Conservation (phyloP, 179 eudicot species). For the Actinidia arguta region DNA sequence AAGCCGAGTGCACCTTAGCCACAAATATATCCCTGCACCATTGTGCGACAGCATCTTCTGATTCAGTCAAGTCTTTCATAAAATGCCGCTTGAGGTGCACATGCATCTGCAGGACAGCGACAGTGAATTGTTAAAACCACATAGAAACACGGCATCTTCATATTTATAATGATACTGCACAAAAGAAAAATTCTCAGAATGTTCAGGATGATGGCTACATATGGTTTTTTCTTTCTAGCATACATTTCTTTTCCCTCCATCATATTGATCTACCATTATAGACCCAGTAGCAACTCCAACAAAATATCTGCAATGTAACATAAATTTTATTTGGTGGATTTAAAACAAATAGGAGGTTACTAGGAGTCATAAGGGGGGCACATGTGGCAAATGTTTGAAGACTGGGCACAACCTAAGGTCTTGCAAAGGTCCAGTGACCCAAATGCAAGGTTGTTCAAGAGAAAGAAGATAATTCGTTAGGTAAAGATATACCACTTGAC, state of each 20-base stretch:
- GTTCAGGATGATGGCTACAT: background rate
- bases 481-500: no score
- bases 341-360: no score
- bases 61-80: constrained; percentile 61
- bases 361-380: no score
- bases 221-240: background rate
- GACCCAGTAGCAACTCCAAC: no score
- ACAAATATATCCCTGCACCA: constrained; percentile 62
- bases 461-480: no score
- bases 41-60: constrained; percentile 55
- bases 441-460: no score
- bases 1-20: constrained; percentile 40
- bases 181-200: background rate
- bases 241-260: background rate
- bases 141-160: background rate
- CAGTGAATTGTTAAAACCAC: background rate
- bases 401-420: no score
- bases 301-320: no score
- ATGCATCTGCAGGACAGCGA: constrained; percentile 42
- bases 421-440: no score
- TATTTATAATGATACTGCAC: background rate
- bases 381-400: no score
- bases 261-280: constrained; percentile 16
- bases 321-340: no score
- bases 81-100: constrained; percentile 57